Conservation (phyloP, 352 stramenopile species). For the Pythium dissimile region DNA sequence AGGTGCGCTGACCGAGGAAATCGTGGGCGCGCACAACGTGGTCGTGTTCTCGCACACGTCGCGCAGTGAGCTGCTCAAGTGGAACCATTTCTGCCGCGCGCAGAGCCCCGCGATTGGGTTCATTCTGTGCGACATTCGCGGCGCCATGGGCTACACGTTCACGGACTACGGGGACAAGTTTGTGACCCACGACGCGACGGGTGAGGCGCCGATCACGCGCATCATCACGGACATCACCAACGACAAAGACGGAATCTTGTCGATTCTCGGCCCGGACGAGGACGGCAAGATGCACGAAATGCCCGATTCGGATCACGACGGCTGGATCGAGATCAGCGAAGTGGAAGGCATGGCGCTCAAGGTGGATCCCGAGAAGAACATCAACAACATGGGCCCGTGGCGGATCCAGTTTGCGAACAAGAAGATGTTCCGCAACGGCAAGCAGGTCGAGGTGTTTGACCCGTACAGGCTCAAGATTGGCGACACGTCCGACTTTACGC, state of each 20-base stretch:
- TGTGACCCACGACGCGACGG: conserved; percentile 73
- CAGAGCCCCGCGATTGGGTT: conserved; percentile 79
- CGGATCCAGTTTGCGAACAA: conserved; percentile 83
- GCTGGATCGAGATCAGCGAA: conserved; percentile 84
- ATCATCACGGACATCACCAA: conserved; percentile 88
- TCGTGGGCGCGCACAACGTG: conserved; percentile 75
- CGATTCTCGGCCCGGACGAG: conserved; percentile 74
- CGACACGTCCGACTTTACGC: conserved; percentile 76
- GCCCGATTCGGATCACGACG: conserved; percentile 81
- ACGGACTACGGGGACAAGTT: conserved; percentile 82
- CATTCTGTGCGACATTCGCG: conserved; percentile 75
- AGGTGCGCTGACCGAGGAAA: conserved; percentile 55
- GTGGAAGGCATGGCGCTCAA: conserved; percentile 73
- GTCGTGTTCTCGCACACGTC: conserved; percentile 85
- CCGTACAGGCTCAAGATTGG: conserved; percentile 80
- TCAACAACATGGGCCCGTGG: conserved; percentile 70
- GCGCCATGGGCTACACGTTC: conserved; percentile 74
- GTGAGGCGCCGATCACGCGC: conserved; percentile 78
- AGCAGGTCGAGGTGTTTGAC: conserved; percentile 84
- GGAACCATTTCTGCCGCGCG: conserved; percentile 87
- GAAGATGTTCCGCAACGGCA: conserved; percentile 84
- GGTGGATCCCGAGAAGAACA: conserved; percentile 57
- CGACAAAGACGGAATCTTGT: conserved; percentile 71
- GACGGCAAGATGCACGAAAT: conserved; percentile 89
- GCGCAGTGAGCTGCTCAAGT: conserved; percentile 76